Evolutionary conservation across 345 rosid species (phyloP).

Genomic region (Acer yangbiense): DNA sequence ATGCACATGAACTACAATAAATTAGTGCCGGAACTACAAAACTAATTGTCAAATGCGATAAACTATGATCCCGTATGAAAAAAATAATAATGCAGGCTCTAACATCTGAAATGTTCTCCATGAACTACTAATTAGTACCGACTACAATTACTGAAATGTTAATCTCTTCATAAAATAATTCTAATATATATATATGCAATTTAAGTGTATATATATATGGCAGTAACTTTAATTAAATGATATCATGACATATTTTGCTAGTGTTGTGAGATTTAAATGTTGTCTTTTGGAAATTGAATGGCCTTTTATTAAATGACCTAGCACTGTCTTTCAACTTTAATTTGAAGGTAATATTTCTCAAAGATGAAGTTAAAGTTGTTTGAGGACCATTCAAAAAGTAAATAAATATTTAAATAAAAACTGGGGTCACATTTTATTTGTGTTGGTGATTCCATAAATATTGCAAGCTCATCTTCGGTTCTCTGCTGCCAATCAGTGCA

Average conservation of each 20-base stretch:
- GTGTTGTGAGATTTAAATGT: too few species aligned
- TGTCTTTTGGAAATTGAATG: not conserved
- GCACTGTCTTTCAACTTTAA: not conserved
- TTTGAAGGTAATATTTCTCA: not conserved
- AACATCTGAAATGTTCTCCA: too few species aligned
- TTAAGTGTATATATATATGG: not conserved
- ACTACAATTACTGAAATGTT: too few species aligned
- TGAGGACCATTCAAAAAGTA: not conserved
- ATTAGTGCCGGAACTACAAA: too few species aligned
- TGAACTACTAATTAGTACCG: too few species aligned
- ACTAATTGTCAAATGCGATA: too few species aligned
- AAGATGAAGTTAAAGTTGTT: slow-evolving; percentile 1
- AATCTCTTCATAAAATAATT: too few species aligned
- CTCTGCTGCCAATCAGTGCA: not conserved
- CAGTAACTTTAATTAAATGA: not conserved
- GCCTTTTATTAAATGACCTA: not conserved
- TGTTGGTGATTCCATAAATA: slow-evolving; percentile 9
- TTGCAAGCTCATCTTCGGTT: slow-evolving; percentile 19
- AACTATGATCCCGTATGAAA: too few species aligned
- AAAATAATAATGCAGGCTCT: too few species aligned
- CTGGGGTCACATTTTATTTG: not conserved
- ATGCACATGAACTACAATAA: not conserved
- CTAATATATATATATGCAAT: too few species aligned
- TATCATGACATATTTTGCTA: not conserved
- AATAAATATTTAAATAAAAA: not conserved